Evolutionary conservation across 2,329 filamentous ascomycete genomes (phyloP), one percentile per base, ranked within the genome.

Genomic region (Fusarium ramigenum): DNA sequence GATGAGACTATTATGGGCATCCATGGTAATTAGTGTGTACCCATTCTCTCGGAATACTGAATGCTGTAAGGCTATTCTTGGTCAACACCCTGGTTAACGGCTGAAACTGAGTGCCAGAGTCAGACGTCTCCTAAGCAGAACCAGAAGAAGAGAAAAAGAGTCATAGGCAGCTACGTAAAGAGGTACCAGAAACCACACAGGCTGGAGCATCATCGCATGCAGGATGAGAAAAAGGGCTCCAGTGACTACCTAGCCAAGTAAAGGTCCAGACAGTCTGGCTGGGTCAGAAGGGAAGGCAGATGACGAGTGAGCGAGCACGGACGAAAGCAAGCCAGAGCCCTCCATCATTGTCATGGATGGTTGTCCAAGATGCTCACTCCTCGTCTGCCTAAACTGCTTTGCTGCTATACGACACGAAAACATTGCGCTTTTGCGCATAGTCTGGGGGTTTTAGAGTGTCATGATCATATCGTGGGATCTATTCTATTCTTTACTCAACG

Each of bases 331-430:
- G 9, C 44, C 40, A 54, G 39, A 47, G 19, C 40, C 58, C 44
- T 49, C 63, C 56, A 37, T 60, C 39, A 53, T 58, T 54, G 53
- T 56, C 63, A 49, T 32, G n/a, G 25, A 43, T 32, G n/a, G 25
- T 68, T 59, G 60, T 30, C 49, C 40, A 37, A 21, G 23, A 42
- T 43, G 57, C 50, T 58, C 34, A 47, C 46, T 47, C 37, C 57
- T 43, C 49, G 42, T 71, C 71, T 72, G 70, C 71, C 71, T 73
- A 74, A 64, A 52, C 19, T 47, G 25, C 34, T 60, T 59, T 25
- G 49, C 39, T 47, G n/a, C 15, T 42, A 37, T 47, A 56, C 46
- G 25, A 49, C 37, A 25, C 32, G 36, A 61, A 56, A 50, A 53
- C 42, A 59, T 53, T 60, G 46, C 34, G 30, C 52, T 43, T 53